Base-by-base conservation (phyloP, 257 asterid species). In the Parsonsia alboflavescens region DNA sequence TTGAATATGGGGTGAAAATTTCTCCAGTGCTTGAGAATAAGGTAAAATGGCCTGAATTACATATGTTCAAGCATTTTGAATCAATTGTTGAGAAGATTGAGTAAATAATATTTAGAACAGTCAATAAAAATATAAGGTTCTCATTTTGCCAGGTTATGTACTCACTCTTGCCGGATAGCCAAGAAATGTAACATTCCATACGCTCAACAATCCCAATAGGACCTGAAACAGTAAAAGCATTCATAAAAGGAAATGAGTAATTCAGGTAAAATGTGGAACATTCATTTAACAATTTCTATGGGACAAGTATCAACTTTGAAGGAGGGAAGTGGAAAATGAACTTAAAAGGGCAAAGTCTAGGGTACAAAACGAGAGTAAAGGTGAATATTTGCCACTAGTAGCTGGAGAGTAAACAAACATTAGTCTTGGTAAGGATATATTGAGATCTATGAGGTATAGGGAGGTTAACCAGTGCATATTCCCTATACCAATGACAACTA, bases 111-210 rank as follows among this genome's bases (percentile, higher is more conserved):
- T 15, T n/a, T 46, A 49, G 24, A 59, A 42, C 50, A 68, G 66
- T 49, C 28, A 39, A 33, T 26, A 42, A 45, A 50, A 77, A 41
- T 52, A 50, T 26, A 45, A 2, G 13, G 15, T 71, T 39, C 64
- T 64, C 63, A 52, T 50, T 70, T 45, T 39, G 22, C 77, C 80
- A 77, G 75, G 70, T 57, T 78, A 73, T 77, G 70, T 42, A 85
- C 97, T 75, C 86, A 92, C 99, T 85, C 99, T 89, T 64, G 99
- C 97, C 75, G 99, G 94, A 84, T 95, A 92, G 50, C 94, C 94
- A 65, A 95, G 96, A 84, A 95, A 95, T 65, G 99, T 86, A 70
- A 92, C 99, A 82, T 95, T 95, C 99, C 97, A 95, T 59, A 95
- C 90, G 75, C 99, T 95, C 85, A 92, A 83, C 85, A 95, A 86